Evolutionary conservation across 768 basidiomycete species (phyloP), one percentile per base, ranked within the genome.

Genomic region (Omphalotus guepiniiformis): DNA sequence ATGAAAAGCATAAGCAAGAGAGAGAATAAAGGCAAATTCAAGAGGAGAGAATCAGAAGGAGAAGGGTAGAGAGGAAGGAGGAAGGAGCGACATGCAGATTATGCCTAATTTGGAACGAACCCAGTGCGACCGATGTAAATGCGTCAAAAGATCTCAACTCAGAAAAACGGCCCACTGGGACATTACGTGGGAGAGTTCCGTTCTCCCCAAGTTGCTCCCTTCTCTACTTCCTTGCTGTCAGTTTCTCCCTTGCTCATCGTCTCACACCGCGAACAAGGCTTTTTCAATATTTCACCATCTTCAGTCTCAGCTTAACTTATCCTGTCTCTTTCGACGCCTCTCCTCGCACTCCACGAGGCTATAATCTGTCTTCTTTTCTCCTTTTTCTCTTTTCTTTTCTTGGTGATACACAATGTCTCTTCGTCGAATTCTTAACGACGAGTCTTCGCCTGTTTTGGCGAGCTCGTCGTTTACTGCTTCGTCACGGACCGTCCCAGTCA

Each of bases 391-490:
- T n/a, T n/a, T n/a, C n/a, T n/a, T n/a, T n/a, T n/a, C n/a, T n/a
- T n/a, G n/a, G n/a, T n/a, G n/a, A n/a, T n/a, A n/a, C n/a, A n/a
- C 38, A 41, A 89, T 89, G 86, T 88, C 87, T 42, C 79, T 89
- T 63, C 82, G 80, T 57, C 76, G 80, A 55, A 88, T 89, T 52
- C 80, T 89, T 67, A 89, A 89, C 68, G 80, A 88, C 68, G 82
- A 85, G 54, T 76, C 83, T 35, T 65, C 71, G 26, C 68, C 71
- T 18, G 62, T 71, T 38, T 50, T 64, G 47, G 53, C 63, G 53
- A 63, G 63, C 26, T 56, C 69, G 41, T 59, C 63, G 38, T 65
- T 61, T 58, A 47, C 63, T 44, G 49, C 61, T 36, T 50, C 65
- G 26, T 49, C 62, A 65, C 49, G 13, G 48, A 47, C 27, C 35